Base-by-base conservation (phyloP, 129 eudicot species). In the Chrysanthemum makinoi region DNA sequence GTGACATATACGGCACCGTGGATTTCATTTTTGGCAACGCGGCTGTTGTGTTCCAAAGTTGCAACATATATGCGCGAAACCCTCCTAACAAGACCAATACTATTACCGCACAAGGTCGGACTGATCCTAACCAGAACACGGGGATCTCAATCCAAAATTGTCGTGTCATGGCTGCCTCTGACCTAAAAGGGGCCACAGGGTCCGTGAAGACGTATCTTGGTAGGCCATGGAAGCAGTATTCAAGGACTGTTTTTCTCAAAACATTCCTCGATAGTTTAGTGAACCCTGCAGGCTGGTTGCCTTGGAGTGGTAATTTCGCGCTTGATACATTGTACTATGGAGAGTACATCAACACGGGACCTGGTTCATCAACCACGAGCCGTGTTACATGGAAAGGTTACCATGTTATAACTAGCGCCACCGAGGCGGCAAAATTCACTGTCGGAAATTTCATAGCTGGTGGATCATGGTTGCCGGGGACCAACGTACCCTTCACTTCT, bases 1-100 rank as follows among this genome's bases (percentile, higher is more conserved):
- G 90, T 16, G 81, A 85, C 49, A 82, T 85, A n/a, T 82, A 85
- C 24, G 89, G 86, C n/a, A 85, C 89, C 0, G 84, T 82, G 3
- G 89, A 85, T 33, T 85, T 80, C 35, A 85, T 85, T 12, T 85
- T 85, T 15, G 90, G 85, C 0, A 82, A 85, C 24, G 87, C 87
- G 0, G 90, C 87, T 1, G 85, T 66, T 0, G 90, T 85, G 8
- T 7, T 82, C 60, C 90, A 85, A 64, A 86, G 75, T n/a, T 83
- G 87, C 81, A 86, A 83, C 54, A 86, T 86, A 20, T 83, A 77
- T 16, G 83, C 87, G 1, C 85, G 85, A 2, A 59, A 62, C 24
- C 85, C 87, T 10, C 91, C 91, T 4, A 75, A 74, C 47, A 79
- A 71, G 48, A 83, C 78, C 58, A 83, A 70, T 73, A 80, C 87